These are phyloP conservation scores for Cyathus striatus DNA, from an alignment of 768 basidiomycete species.

Conservation along the genomic window DNA sequence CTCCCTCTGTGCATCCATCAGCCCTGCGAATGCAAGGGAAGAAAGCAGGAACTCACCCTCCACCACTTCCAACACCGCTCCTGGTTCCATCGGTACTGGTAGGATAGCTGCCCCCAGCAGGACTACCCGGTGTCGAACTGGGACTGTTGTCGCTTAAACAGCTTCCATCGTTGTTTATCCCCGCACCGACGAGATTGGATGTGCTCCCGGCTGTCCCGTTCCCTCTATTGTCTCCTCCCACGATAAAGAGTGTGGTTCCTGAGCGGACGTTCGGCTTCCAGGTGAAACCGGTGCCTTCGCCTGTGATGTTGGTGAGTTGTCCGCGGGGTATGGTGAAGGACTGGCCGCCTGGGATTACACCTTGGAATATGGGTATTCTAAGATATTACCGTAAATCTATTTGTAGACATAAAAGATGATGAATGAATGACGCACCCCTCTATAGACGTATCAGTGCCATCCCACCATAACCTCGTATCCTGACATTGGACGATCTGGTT, in stretches of 20 bases:
- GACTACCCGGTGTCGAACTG: constrained; percentile 70
- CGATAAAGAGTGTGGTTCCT: constrained; percentile 61
- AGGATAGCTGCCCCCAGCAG: constrained; percentile 70
- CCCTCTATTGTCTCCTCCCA: constrained; percentile 65
- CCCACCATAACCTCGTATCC: constrained; percentile 65
- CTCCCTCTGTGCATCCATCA: constrained; percentile 6
- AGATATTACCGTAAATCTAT: too few species aligned
- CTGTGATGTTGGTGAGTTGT: constrained; percentile 32
- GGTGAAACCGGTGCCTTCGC: constrained; percentile 56
- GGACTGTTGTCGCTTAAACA: constrained; percentile 62
- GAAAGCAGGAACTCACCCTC: constrained; percentile 8
- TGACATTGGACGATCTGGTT: constrained; percentile 65
- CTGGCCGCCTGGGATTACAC: constrained; percentile 76
- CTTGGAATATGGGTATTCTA: constrained; percentile 59
- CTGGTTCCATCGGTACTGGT: constrained; percentile 40
- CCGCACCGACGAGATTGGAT: constrained; percentile 48
- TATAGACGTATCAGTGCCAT: too few species aligned
- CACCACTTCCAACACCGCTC: constrained; percentile 19
- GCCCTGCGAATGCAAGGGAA: neutral
- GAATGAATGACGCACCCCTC: too few species aligned
- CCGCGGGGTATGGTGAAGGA: constrained; percentile 62
- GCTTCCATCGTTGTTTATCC: constrained; percentile 39
- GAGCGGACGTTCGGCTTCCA: constrained; percentile 64
- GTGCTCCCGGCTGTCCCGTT: constrained; percentile 66
- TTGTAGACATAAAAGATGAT: too few species aligned